A percentile compares a stretch with the other conserved stretches of the same genome.
phyloP scores from a whole-genome alignment of 495 filamentous ascomycete genomes.

The Chaetomium cochliodes region DNA sequence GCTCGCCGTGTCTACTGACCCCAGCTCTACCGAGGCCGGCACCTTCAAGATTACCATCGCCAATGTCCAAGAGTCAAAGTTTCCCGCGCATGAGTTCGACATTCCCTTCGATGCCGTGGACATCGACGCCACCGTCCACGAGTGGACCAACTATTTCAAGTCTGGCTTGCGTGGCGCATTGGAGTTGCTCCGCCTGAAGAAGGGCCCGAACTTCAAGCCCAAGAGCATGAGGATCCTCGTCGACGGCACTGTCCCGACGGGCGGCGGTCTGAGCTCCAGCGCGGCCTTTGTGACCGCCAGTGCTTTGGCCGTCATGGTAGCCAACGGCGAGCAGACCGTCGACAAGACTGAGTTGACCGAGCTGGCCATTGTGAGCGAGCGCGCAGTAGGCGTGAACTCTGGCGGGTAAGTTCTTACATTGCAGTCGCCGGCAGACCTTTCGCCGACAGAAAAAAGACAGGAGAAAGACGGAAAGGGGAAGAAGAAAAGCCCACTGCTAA shows the following conservation, averaged over 20 bases:
- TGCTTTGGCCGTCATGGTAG: conserved; percentile 81
- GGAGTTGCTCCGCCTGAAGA: conserved; percentile 70
- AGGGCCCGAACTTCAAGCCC: conserved; percentile 57
- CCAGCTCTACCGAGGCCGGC: conserved; percentile 37
- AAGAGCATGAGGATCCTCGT: conserved; percentile 84
- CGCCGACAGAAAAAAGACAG: too few species aligned
- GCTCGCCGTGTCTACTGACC: conserved; percentile 71
- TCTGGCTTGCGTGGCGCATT: conserved; percentile 80
- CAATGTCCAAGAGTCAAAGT: conserved; percentile 76
- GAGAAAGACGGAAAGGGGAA: too few species aligned
- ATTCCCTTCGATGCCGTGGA: conserved; percentile 67
- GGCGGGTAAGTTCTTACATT: conserved; percentile 65
- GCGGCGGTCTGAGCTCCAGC: conserved; percentile 88
- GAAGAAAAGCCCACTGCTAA: conserved; percentile 7
- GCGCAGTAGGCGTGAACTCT: conserved; percentile 92
- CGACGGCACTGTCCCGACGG: conserved; percentile 87
- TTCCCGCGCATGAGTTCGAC: conserved; percentile 71
- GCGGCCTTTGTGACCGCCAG: conserved; percentile 92
- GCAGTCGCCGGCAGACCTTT: too few species aligned
- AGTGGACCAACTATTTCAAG: conserved; percentile 99
- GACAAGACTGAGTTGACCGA: conserved; percentile 88
- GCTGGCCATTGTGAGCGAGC: conserved; percentile 88
- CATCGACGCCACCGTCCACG: conserved; percentile 78
- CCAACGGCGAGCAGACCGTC: conserved; percentile 75
- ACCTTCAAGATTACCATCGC: conserved; percentile 57